These are phyloP conservation scores for Hypoxylon cercidicola DNA, from an alignment of 495 filamentous ascomycete genomes.

Conservation along the genomic window DNA sequence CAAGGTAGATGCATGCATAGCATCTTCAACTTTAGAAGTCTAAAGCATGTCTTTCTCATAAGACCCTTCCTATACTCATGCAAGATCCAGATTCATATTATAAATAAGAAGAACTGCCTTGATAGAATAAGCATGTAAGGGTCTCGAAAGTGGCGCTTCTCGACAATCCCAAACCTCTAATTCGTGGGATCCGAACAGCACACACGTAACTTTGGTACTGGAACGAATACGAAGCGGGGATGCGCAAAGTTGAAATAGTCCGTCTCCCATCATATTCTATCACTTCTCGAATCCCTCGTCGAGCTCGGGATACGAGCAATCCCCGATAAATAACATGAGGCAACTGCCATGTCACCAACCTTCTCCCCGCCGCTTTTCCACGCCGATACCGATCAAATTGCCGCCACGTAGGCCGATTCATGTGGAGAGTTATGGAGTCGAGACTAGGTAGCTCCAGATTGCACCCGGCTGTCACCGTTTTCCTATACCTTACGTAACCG, in stretches of 20 bases:
- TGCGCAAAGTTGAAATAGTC: slow-evolving; percentile 31
- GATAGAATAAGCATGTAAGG: background rate
- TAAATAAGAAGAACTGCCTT: too few relatives aligned
- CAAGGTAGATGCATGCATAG: too few relatives aligned
- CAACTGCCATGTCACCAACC: too few relatives aligned
- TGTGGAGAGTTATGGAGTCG: too few relatives aligned
- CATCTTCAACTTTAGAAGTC: too few relatives aligned
- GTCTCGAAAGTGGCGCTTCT: background rate
- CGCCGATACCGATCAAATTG: too few relatives aligned
- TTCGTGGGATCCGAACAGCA: slow-evolving; percentile 6
- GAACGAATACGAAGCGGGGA: slow-evolving; percentile 39
- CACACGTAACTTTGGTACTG: slow-evolving; percentile 3
- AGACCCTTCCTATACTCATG: background rate
- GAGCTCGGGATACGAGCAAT: slow-evolving; percentile 29
- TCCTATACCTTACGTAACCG: too few relatives aligned
- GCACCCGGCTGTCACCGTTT: too few relatives aligned
- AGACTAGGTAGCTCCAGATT: too few relatives aligned
- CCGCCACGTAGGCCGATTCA: too few relatives aligned
- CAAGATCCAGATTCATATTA: slow-evolving; percentile 11
- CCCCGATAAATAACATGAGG: slow-evolving; percentile 21
- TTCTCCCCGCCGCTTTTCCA: too few relatives aligned
- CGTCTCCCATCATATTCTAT: slow-evolving; percentile 16
- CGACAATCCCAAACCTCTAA: background rate
- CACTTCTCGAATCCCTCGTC: slow-evolving; percentile 26
- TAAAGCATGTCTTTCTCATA: too few relatives aligned